A percentile compares a stretch with the other conserved stretches of the same genome.
Evolutionary conservation across 2,329 filamentous ascomycete species (phyloP).

Genomic region (Epichloe coenophiala): DNA sequence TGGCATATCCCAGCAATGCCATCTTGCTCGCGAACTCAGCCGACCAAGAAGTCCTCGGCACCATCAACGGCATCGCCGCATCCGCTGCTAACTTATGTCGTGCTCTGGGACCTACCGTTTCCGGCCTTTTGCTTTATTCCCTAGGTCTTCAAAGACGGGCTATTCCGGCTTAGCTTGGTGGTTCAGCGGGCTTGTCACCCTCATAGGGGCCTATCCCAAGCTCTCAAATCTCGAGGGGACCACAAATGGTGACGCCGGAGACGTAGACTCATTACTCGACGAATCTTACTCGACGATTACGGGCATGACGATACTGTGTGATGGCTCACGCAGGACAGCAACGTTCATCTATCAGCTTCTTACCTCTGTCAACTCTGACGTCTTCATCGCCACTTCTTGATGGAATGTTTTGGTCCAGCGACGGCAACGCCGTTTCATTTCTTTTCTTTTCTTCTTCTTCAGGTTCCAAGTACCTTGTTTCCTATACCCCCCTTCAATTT

Average conservation of each 20-base stretch:
- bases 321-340: slow-evolving; percentile 1
- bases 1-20: slow-evolving; percentile 80
- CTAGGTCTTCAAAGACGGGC: slow-evolving; percentile 63
- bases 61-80: slow-evolving; percentile 83
- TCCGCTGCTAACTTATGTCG: slow-evolving; percentile 82
- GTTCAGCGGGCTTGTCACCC: slow-evolving; percentile 66
- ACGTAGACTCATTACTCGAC: slow-evolving; percentile 24
- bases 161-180: slow-evolving; percentile 91
- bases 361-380: slow-evolving; percentile 2
- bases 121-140: slow-evolving; percentile 73
- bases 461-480: not conserved
- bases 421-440: not conserved
- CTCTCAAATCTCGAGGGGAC: slow-evolving; percentile 56
- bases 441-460: too few relatives aligned
- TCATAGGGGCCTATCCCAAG: slow-evolving; percentile 63
- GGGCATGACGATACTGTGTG: slow-evolving; percentile 19
- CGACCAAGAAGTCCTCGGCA: slow-evolving; percentile 74
- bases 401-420: not conserved
- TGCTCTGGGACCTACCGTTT: slow-evolving; percentile 78
- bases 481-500: not conserved
- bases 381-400: not conserved
- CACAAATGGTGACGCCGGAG: slow-evolving; percentile 26
- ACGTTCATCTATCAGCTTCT: not conserved
- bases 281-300: slow-evolving; percentile 16
- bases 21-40: slow-evolving; percentile 84